Evolutionary conservation across 352 stramenopile species (phyloP).

Genomic region (Globisporangium nagaii): DNA sequence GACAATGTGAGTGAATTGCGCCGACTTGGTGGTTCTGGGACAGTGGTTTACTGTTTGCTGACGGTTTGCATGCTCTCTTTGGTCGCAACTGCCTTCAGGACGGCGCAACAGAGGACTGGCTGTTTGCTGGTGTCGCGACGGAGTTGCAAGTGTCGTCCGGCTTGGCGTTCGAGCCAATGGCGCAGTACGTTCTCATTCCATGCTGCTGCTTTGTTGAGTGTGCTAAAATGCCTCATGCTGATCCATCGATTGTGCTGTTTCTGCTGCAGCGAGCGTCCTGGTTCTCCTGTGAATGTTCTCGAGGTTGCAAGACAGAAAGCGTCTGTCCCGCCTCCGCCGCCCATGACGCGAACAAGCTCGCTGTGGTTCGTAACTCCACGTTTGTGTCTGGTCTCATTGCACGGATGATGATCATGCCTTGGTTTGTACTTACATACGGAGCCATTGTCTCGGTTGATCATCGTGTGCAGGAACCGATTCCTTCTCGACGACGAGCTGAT

Average conservation of each 20-base stretch:
- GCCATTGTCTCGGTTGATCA: too few relatives aligned
- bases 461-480: conserved; percentile 58
- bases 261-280: conserved; percentile 20
- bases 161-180: conserved; percentile 57
- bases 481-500: conserved; percentile 85
- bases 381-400: too few relatives aligned
- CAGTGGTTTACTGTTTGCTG: neutral
- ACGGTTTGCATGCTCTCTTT: neutral
- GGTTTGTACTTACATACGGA: neutral
- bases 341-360: conserved; percentile 65
- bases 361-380: conserved; percentile 67
- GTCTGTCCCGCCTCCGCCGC: conserved; percentile 43
- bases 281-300: conserved; percentile 52
- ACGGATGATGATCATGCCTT: neutral
- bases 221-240: neutral
- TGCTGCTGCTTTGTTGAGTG: neutral
- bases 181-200: conserved; percentile 32
- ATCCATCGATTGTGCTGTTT: neutral
- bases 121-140: conserved; percentile 83
- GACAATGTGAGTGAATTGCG: conserved; percentile 66
- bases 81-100: conserved; percentile 51
- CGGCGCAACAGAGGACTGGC: conserved; percentile 83
- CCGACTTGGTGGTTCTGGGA: neutral
- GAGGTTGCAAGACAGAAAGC: conserved; percentile 79
- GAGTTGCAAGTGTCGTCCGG: conserved; percentile 85